phyloP scores from a whole-genome alignment of 768 basidiomycete species.

The Auricularia sp. region DNA sequence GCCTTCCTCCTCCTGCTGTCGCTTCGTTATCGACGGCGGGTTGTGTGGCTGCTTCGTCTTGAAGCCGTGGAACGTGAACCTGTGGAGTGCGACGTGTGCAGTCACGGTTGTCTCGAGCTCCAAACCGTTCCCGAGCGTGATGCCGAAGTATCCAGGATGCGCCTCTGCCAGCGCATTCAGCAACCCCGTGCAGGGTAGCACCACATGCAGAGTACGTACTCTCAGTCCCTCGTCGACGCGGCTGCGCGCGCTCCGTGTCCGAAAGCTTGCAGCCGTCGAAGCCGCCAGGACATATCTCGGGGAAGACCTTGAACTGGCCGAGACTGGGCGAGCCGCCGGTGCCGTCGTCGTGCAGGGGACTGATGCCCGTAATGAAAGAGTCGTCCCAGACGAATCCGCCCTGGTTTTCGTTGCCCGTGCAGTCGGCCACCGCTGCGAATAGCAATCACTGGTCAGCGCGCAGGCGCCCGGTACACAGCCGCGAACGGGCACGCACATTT shows the following conservation, averaged over 20 bases:
- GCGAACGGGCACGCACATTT: background rate
- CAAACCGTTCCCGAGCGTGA: constrained; percentile 7
- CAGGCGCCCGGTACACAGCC: background rate
- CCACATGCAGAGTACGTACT: background rate
- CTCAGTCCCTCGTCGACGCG: background rate
- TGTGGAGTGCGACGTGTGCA: constrained; percentile 10
- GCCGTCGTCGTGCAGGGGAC: constrained; percentile 11
- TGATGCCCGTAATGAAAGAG: constrained; percentile 8
- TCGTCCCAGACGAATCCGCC: constrained; percentile 11
- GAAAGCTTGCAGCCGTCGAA: background rate
- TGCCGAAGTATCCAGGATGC: constrained; percentile 5
- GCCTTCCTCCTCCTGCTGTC: background rate
- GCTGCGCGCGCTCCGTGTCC: background rate
- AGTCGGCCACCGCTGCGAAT: constrained; percentile 7
- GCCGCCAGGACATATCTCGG: constrained; percentile 1
- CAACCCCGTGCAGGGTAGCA: background rate
- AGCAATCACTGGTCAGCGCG: background rate
- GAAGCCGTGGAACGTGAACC: constrained; percentile 6
- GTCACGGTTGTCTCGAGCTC: constrained; percentile 11
- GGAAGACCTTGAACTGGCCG: constrained; percentile 3
- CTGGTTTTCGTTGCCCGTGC: constrained; percentile 9
- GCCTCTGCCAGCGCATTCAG: background rate
- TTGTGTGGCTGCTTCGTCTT: background rate
- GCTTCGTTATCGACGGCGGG: background rate
- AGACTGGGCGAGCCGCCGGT: background rate